phyloP scores from a whole-genome alignment of 176 grass and related monocot genomes.

The Avena insularis region DNA sequence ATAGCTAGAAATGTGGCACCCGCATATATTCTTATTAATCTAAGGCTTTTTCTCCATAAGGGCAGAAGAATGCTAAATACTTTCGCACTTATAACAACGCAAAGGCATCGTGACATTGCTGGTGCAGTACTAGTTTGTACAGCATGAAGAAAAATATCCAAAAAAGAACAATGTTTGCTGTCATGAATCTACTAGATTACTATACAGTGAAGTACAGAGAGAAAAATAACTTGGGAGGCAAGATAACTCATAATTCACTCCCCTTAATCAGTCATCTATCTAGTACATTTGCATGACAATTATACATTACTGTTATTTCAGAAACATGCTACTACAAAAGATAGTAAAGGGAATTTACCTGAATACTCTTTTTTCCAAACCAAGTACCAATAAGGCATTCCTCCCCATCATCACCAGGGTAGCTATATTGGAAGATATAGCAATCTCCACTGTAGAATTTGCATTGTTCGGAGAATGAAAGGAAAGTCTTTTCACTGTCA shows the following conservation, averaged over 20 bases:
- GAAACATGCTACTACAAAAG: slow-evolving; percentile 23
- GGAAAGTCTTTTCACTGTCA: slow-evolving; percentile 76
- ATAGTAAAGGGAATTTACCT: slow-evolving; percentile 59
- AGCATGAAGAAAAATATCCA: slow-evolving; percentile 28
- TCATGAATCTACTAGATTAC: neutral
- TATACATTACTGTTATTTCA: slow-evolving; percentile 37
- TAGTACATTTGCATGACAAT: neutral
- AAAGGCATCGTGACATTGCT: neutral
- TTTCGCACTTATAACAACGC: neutral
- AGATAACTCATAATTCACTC: slow-evolving; percentile 10
- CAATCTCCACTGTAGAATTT: slow-evolving; percentile 99
- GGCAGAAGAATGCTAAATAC: neutral
- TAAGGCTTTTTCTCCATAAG: neutral
- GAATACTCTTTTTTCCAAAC: slow-evolving; percentile 87
- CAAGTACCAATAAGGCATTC: slow-evolving; percentile 94
- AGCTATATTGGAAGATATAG: slow-evolving; percentile 97
- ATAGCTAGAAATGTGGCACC: slow-evolving; percentile 17
- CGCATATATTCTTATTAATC: slow-evolving; percentile 29
- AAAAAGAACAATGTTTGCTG: slow-evolving; percentile 9
- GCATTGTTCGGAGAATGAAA: slow-evolving; percentile 91
- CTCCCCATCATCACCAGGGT: slow-evolving; percentile 83
- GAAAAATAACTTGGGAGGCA: slow-evolving; percentile 2
- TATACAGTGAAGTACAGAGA: neutral
- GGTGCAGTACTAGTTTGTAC: slow-evolving; percentile 24
- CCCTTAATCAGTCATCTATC: neutral